A percentile compares a stretch with the other conserved stretches of the same genome.
phyloP scores from a whole-genome alignment of 768 basidiomycete species.

The Lyophyllum decastes region DNA sequence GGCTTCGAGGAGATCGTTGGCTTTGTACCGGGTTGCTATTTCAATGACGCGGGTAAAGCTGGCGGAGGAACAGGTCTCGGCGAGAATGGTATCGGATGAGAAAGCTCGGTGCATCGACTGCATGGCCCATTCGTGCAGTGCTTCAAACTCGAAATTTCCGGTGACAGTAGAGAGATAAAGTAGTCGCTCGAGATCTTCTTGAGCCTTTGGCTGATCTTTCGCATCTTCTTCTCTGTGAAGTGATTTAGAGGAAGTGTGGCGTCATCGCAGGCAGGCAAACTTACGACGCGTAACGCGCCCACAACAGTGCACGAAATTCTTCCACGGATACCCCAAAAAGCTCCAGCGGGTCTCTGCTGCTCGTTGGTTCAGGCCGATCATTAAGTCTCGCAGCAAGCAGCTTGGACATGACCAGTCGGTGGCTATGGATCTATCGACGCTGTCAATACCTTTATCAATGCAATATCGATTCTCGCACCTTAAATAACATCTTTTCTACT shows the following conservation, averaged over 20 bases:
- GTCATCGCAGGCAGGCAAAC: constrained; percentile 18
- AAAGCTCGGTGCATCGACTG: constrained; percentile 32
- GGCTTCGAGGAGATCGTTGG: constrained; percentile 21
- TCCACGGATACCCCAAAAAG: constrained; percentile 43
- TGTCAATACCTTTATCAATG: not conserved
- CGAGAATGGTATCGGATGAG: constrained; percentile 22
- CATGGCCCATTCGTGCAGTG: constrained; percentile 46
- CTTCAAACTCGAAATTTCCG: constrained; percentile 48
- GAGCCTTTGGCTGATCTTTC: constrained; percentile 39
- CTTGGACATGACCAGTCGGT: constrained; percentile 22
- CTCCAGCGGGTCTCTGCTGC: constrained; percentile 39
- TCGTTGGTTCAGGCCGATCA: constrained; percentile 16
- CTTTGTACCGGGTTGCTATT: constrained; percentile 23
- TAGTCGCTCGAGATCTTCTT: constrained; percentile 40
- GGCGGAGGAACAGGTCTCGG: constrained; percentile 35
- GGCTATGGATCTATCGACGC: constrained; percentile 21
- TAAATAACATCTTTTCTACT: constrained; percentile 48
- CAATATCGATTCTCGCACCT: constrained; percentile 34
- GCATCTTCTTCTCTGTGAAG: constrained; percentile 45
- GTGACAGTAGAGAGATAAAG: constrained; percentile 48
- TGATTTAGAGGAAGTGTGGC: not conserved
- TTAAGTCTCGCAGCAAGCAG: constrained; percentile 16
- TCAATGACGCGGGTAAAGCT: constrained; percentile 32
- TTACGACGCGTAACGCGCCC: constrained; percentile 54
- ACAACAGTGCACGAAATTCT: constrained; percentile 53